phyloP scores from a whole-genome alignment of 306 rosid species.

The Glycine soja region DNA sequence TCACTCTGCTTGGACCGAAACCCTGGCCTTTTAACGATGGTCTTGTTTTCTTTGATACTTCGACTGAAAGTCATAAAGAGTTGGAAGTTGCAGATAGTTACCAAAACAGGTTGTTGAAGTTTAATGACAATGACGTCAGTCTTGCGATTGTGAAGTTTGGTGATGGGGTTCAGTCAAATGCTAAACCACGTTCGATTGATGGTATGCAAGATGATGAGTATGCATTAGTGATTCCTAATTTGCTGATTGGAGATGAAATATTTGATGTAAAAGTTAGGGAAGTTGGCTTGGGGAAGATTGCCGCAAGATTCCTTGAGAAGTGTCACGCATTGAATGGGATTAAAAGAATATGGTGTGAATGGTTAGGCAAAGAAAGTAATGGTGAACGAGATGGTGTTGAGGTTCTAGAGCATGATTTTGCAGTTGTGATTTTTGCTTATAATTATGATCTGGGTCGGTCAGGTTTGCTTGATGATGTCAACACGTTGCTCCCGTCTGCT shows the following conservation, averaged over 20 bases:
- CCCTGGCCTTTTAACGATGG: conserved; percentile 98
- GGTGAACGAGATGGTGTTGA: conserved; percentile 43
- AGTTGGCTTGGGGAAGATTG: conserved; percentile 73
- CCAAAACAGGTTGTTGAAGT: conserved; percentile 56
- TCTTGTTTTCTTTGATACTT: conserved; percentile 72
- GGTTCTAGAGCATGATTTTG: conserved; percentile 69
- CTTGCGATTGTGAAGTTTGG: conserved; percentile 74
- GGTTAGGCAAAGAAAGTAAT: conserved; percentile 68
- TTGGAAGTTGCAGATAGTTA: conserved; percentile 42
- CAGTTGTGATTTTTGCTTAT: conserved; percentile 69
- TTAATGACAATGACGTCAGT: conserved; percentile 37
- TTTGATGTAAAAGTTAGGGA: conserved; percentile 61
- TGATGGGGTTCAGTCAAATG: conserved; percentile 50
- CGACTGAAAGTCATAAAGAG: conserved; percentile 52
- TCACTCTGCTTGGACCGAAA: conserved; percentile 74
- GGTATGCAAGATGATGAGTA: conserved; percentile 38
- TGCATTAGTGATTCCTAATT: conserved; percentile 61
- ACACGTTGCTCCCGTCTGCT: conserved; percentile 58
- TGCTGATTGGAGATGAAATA: conserved; percentile 67
- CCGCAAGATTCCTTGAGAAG: conserved; percentile 74
- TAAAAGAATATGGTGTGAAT: conserved; percentile 91
- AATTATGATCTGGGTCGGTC: conserved; percentile 72
- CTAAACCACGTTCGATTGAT: conserved; percentile 48
- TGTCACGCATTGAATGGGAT: conserved; percentile 53
- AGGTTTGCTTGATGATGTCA: conserved; percentile 65